phyloP scores from a whole-genome alignment of 768 basidiomycete species.

The Guyanaporus albipodus region DNA sequence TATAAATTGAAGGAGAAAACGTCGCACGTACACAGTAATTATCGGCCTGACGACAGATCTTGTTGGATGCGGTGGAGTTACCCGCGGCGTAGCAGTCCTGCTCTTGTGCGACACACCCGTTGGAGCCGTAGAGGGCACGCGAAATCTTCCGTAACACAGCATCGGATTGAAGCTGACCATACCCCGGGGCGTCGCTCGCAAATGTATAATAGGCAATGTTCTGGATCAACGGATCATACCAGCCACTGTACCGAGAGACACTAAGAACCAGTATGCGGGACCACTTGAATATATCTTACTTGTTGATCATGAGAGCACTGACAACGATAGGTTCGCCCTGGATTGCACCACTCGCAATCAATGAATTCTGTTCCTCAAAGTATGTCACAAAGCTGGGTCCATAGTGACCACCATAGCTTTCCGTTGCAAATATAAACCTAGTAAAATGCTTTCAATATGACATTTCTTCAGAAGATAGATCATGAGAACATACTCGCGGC shows the following conservation, averaged over 20 bases:
- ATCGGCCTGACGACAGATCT: slow-evolving; percentile 48
- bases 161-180: slow-evolving; percentile 55
- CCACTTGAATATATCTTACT: slow-evolving; percentile 31
- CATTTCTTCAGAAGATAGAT: neutral
- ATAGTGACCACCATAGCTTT: slow-evolving; percentile 69
- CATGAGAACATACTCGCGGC: slow-evolving; percentile 43
- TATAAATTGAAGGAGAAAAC: neutral
- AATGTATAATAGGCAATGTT: slow-evolving; percentile 58
- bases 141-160: slow-evolving; percentile 45
- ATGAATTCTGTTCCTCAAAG: slow-evolving; percentile 58
- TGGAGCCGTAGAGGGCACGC: slow-evolving; percentile 40
- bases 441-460: neutral
- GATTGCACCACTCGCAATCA: slow-evolving; percentile 42
- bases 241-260: slow-evolving; percentile 40
- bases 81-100: slow-evolving; percentile 56
- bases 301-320: slow-evolving; percentile 63
- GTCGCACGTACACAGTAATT: slow-evolving; percentile 50
- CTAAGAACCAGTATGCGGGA: neutral
- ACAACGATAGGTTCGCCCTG: slow-evolving; percentile 50
- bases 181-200: slow-evolving; percentile 59
- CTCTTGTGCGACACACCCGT: slow-evolving; percentile 55
- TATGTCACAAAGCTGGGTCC: slow-evolving; percentile 61
- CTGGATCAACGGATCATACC: slow-evolving; percentile 64
- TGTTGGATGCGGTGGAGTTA: slow-evolving; percentile 40
- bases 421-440: slow-evolving; percentile 62